Conservation (phyloP, 1,139 yeast genomes). For the Hemisphaericaspora lyxosophila region DNA sequence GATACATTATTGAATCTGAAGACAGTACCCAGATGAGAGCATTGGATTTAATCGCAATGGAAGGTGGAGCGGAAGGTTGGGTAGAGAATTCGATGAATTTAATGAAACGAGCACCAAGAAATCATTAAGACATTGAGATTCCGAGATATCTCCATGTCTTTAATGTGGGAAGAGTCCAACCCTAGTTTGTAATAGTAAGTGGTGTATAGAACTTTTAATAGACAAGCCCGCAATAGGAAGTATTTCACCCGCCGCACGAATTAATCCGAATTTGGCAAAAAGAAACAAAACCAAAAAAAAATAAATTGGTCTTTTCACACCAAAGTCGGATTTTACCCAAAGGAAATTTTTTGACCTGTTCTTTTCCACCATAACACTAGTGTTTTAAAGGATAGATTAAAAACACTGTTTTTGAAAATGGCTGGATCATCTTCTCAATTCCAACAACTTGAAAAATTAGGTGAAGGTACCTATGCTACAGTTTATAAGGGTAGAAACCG, state of each 20-base stretch:
- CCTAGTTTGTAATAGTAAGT: no score
- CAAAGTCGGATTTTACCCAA: no score
- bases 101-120: conserved; percentile 52
- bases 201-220: neutral
- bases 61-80: conserved; percentile 94
- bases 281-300: no score
- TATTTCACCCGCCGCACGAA: neutral
- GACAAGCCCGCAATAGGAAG: neutral
- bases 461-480: conserved; percentile 98
- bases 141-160: no score
- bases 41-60: conserved; percentile 59
- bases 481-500: conserved; percentile 95
- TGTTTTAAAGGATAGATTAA: no score
- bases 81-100: conserved; percentile 72
- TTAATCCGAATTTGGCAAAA: no score
- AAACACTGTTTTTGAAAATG: no score
- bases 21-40: conserved; percentile 40
- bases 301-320: no score
- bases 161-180: neutral
- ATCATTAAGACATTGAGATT: no score
- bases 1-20: conserved; percentile 18
- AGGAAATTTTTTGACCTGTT: no score
- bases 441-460: conserved; percentile 79
- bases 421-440: conserved; percentile 37
- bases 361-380: no score